Evolutionary conservation across 352 stramenopile species (phyloP), one percentile per base, ranked within the genome.

Genomic region (Phytophthora sp.): DNA sequence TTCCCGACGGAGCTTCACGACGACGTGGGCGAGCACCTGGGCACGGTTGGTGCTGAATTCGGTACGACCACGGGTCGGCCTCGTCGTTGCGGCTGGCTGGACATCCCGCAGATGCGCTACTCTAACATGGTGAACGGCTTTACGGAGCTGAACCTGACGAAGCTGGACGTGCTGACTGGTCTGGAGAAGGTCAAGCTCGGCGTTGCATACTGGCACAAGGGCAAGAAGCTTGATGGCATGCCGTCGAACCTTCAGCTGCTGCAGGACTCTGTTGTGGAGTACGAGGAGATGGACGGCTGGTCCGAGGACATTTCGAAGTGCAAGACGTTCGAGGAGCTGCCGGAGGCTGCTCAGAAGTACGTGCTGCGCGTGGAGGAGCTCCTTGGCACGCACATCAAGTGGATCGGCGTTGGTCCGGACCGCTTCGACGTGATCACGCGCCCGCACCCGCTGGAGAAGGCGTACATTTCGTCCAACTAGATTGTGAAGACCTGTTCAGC

Each of bases 131-230:
- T 98, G 49, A 98, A 98, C 74, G 88, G 87, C 65, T 99, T 99
- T 84, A 98, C 96, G 34, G 90, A 95, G 52, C 72, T 99, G 49
- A 99, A 99, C 74, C 68, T 99, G 65, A 99, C 98, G 67, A 99
- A 99, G 84, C 76, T 99, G 39, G 98, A 99, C 79, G 97, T 99
- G 39, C 84, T 99, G 44, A 99, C 97, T 28, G 97, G 97, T n/a
- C 76, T 99, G 23, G 73, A 97, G 45, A 90, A 96, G 64, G 86
- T 98, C 54, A 97, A 99, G 79, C 94, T 99, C 70, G 97, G 93
- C 54, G 91, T 97, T 39, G 88, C 90, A 3, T 99, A 99, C 88
- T 97, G 91, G 79, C 82, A 97, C 86, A 89, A 98, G 43, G 96
- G 94, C 69, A 91, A 97, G 79, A 96, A 97, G 69, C 72, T 99